Evolutionary conservation across 2,329 filamentous ascomycete genomes (phyloP).

Genomic region (Diplodia scrobiculata): DNA sequence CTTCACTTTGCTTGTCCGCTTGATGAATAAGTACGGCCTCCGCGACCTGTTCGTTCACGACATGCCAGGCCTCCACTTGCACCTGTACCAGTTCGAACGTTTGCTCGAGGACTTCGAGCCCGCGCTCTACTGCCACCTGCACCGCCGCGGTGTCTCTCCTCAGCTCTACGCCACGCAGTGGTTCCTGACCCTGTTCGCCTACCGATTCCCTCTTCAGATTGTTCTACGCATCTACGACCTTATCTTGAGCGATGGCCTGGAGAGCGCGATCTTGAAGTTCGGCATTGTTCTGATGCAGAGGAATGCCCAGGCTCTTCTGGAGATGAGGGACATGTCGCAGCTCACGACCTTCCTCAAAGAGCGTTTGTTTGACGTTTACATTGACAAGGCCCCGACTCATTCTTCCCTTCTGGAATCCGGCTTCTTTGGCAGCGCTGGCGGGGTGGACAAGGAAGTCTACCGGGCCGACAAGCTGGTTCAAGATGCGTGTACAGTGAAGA

Average conservation of each 20-base stretch:
- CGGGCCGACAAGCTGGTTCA: conserved; percentile 89
- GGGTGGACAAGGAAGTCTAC: conserved; percentile 92
- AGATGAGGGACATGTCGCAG: conserved; percentile 86
- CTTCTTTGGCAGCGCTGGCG: conserved; percentile 92
- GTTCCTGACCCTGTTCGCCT: conserved; percentile 98
- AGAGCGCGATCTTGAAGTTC: conserved; percentile 86
- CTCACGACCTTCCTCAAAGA: conserved; percentile 92
- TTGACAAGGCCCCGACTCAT: conserved; percentile 89
- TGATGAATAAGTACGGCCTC: conserved; percentile 96
- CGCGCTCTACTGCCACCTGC: conserved; percentile 90
- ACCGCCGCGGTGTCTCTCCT: conserved; percentile 80
- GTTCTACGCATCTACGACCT: conserved; percentile 96
- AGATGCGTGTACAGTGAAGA: conserved; percentile 84
- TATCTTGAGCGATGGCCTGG: conserved; percentile 88
- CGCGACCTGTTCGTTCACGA: conserved; percentile 92
- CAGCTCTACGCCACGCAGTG: conserved; percentile 97
- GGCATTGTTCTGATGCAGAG: conserved; percentile 96
- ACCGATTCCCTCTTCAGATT: conserved; percentile 93
- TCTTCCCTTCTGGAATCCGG: conserved; percentile 92
- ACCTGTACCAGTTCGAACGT: conserved; percentile 92
- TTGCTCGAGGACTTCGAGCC: conserved; percentile 92
- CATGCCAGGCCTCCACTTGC: conserved; percentile 93
- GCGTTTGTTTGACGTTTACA: conserved; percentile 92
- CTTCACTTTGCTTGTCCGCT: conserved; percentile 84
- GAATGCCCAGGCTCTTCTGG: conserved; percentile 75